Conservation (phyloP, 2,329 filamentous ascomycete species). For the Macrophomina pseudophaseolina region DNA sequence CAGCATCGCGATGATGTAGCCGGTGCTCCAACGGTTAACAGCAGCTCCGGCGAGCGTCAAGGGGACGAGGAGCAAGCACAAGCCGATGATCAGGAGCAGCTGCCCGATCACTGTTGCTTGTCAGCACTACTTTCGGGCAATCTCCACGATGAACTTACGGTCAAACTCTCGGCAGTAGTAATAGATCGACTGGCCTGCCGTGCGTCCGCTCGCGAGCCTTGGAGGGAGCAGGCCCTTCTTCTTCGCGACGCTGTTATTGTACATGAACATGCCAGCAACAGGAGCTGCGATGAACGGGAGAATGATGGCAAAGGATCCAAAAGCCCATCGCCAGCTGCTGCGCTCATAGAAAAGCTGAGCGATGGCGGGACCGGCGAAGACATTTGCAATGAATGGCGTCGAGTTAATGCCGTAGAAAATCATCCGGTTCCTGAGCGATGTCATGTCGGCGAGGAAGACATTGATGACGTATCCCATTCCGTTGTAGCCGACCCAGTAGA, state of each 20-base stretch:
- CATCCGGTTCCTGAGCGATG: slow-evolving; percentile 66
- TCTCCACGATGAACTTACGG: slow-evolving; percentile 29
- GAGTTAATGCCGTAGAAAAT: slow-evolving; percentile 61
- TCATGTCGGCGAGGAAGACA: slow-evolving; percentile 69
- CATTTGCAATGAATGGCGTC: slow-evolving; percentile 41
- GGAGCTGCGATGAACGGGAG: slow-evolving; percentile 66
- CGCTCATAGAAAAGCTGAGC: slow-evolving; percentile 53
- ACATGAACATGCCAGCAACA: slow-evolving; percentile 63
- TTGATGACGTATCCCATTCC: slow-evolving; percentile 64
- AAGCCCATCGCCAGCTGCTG: slow-evolving; percentile 69
- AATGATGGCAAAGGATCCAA: slow-evolving; percentile 69
- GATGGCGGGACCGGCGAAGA: slow-evolving; percentile 38
- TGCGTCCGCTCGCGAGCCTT: slow-evolving; percentile 49
- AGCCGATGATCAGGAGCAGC: slow-evolving; percentile 61
- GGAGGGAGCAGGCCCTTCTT: slow-evolving; percentile 53
- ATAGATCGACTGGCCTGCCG: slow-evolving; percentile 48
- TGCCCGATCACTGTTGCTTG: slow-evolving; percentile 52
- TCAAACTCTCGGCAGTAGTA: slow-evolving; percentile 67
- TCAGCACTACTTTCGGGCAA: background rate
- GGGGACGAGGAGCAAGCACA: slow-evolving; percentile 67
- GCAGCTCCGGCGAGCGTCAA: slow-evolving; percentile 57
- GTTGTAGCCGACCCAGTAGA: slow-evolving; percentile 58
- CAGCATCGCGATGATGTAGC: slow-evolving; percentile 47
- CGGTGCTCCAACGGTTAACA: slow-evolving; percentile 45
- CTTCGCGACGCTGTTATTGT: slow-evolving; percentile 63